Percentiles rank a stretch among this genome's conserved stretches.
Conservation (phyloP, 2,329 filamentous ascomycete species). For the Scedosporium boydii region DNA sequence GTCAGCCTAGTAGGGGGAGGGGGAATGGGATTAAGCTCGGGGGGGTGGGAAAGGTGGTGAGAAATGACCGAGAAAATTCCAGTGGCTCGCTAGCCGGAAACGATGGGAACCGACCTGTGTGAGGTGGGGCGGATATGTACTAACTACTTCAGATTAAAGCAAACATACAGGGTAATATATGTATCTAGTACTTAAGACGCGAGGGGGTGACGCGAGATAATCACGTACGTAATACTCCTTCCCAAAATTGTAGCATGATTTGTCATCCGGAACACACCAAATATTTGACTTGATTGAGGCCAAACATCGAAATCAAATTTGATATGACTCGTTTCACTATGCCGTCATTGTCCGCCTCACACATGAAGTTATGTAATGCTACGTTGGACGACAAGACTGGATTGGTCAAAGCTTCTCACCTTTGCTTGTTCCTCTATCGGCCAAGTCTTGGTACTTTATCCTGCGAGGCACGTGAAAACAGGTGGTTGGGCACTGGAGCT, state of each 20-base stretch:
- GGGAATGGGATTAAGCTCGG: background rate
- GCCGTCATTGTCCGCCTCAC: background rate
- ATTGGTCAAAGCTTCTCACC: background rate
- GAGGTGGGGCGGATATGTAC: background rate
- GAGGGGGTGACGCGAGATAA: background rate
- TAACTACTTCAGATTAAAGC: background rate
- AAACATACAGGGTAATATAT: background rate
- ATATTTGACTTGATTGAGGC: background rate
- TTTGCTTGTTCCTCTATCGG: background rate
- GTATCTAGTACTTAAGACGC: background rate
- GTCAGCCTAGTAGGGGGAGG: slow-evolving; percentile 3
- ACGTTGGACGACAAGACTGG: background rate
- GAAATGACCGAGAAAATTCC: slow-evolving; percentile 1
- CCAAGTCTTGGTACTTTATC: background rate
- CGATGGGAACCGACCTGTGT: background rate
- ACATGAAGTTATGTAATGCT: background rate
- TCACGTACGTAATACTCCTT: background rate
- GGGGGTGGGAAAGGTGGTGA: background rate
- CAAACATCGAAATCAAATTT: no score
- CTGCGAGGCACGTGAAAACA: background rate
- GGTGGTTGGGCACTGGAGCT: background rate
- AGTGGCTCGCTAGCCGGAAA: background rate
- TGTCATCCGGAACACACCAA: slow-evolving; percentile 1
- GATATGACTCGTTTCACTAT: no score
- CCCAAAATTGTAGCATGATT: background rate